phyloP scores from a whole-genome alignment of 371 early-diverging fungal species.

The Syncephalastrum monosporum region DNA sequence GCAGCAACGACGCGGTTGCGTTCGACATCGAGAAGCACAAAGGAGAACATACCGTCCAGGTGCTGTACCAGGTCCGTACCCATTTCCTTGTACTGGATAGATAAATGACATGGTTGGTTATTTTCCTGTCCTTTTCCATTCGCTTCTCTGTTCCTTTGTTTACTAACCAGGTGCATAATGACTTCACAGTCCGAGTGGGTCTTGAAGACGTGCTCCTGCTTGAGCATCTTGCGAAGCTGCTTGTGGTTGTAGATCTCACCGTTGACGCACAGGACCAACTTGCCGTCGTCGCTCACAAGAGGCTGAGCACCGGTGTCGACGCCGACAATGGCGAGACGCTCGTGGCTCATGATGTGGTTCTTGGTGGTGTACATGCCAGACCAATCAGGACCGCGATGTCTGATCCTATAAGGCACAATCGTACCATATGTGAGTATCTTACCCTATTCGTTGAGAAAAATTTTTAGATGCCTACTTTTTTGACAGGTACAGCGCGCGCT shows the following conservation, averaged over 20 bases:
- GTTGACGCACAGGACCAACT: constrained; percentile 86
- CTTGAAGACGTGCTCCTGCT: constrained; percentile 73
- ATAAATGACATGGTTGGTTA: constrained; percentile 2
- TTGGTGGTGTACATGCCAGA: constrained; percentile 79
- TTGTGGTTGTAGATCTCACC: constrained; percentile 99
- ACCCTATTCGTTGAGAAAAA: constrained; percentile 13
- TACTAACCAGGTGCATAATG: constrained; percentile 85
- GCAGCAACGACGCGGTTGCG: constrained; percentile 84
- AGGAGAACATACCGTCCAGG: constrained; percentile 96
- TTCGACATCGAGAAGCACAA: constrained; percentile 86
- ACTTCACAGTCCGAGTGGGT: constrained; percentile 97
- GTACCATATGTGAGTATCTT: not conserved
- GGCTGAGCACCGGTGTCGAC: constrained; percentile 95
- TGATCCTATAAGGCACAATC: constrained; percentile 41
- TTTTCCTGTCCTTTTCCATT: not conserved
- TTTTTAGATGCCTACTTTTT: constrained; percentile 67
- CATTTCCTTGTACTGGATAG: constrained; percentile 78
- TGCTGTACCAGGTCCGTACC: constrained; percentile 76
- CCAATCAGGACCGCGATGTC: constrained; percentile 98
- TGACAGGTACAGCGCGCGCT: constrained; percentile 80
- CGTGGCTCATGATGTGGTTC: constrained; percentile 91
- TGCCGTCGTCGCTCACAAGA: constrained; percentile 83
- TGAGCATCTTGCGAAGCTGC: constrained; percentile 73
- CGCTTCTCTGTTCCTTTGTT: not conserved
- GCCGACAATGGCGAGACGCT: constrained; percentile 97